Percentiles rank a stretch among this genome's conserved stretches.
Conservation (phyloP, 257 asterid genomes). For the Asclepias syriaca region DNA sequence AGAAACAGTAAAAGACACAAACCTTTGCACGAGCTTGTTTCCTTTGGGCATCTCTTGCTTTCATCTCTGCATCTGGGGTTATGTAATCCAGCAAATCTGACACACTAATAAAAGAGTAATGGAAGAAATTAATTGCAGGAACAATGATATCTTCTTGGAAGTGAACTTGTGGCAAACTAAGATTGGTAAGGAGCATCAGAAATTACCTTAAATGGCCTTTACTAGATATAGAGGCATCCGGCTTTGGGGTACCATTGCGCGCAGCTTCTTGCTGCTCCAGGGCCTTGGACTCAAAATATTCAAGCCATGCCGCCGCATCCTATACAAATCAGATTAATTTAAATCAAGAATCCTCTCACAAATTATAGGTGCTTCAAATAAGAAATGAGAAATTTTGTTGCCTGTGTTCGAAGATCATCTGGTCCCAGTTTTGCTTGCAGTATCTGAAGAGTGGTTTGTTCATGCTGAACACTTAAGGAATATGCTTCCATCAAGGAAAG, state of each 20-base stretch:
- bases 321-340: constrained; percentile 24
- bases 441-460: constrained; percentile 45
- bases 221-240: constrained; percentile 86
- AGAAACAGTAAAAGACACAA: not conserved
- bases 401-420: constrained; percentile 49
- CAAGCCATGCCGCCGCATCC: constrained; percentile 96
- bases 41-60: constrained; percentile 82
- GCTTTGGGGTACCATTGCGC: constrained; percentile 76
- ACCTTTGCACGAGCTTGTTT: constrained; percentile 89
- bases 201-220: constrained; percentile 76
- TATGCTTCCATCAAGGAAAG: constrained; percentile 52
- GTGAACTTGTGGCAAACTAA: not conserved
- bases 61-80: constrained; percentile 80
- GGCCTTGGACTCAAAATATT: constrained; percentile 81
- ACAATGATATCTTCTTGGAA: not conserved
- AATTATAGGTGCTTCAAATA: constrained; percentile 1
- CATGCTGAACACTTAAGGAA: constrained; percentile 47
- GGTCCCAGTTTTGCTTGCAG: constrained; percentile 43
- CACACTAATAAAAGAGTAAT: constrained; percentile 39
- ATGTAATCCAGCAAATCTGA: constrained; percentile 86
- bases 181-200: not conserved
- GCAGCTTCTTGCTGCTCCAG: constrained; percentile 91
- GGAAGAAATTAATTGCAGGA: not conserved
- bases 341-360: constrained; percentile 19
- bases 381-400: constrained; percentile 13